These are phyloP conservation scores for Stevia rebaudiana DNA, from an alignment of 140 eudicot genomes.

Conservation along the genomic window DNA sequence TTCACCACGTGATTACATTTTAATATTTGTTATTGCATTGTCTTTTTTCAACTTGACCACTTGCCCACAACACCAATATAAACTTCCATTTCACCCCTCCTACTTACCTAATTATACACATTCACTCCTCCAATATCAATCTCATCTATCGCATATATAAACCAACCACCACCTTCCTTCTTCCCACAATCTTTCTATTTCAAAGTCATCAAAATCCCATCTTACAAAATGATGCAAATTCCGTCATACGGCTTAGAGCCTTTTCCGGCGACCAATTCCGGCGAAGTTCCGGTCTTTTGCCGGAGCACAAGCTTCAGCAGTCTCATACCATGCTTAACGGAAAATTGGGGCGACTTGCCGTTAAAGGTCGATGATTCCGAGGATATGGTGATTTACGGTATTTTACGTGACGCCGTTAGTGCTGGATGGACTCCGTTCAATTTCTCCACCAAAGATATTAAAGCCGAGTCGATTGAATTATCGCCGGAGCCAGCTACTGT, in stretches of 20 bases:
- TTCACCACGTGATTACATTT: constrained; percentile 38
- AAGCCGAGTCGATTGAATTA: not conserved
- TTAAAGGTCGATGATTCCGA: constrained; percentile 72
- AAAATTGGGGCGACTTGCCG: constrained; percentile 82
- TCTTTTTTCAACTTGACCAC: constrained; percentile 34
- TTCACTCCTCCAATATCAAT: not conserved
- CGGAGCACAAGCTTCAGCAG: constrained; percentile 65
- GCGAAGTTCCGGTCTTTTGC: constrained; percentile 39
- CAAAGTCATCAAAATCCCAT: constrained; percentile 2
- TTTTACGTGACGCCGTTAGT: constrained; percentile 66
- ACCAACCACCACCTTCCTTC: constrained; percentile 7
- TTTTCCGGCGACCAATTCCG: constrained; percentile 24
- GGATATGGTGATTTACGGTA: constrained; percentile 69
- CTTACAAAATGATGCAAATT: constrained; percentile 24
- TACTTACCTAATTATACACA: not conserved
- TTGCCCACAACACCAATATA: constrained; percentile 15
- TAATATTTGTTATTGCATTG: constrained; percentile 11
- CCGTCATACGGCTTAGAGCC: constrained; percentile 26
- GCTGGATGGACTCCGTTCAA: constrained; percentile 76
- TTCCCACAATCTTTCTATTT: not conserved
- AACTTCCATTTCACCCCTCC: constrained; percentile 20
- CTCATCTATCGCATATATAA: constrained; percentile 10
- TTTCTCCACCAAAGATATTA: constrained; percentile 26
- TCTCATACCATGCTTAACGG: constrained; percentile 57
- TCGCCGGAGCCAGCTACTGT: constrained; percentile 12